These are phyloP conservation scores for Lasiosphaeria ovina DNA, from an alignment of 495 filamentous ascomycete species.

Conservation along the genomic window DNA sequence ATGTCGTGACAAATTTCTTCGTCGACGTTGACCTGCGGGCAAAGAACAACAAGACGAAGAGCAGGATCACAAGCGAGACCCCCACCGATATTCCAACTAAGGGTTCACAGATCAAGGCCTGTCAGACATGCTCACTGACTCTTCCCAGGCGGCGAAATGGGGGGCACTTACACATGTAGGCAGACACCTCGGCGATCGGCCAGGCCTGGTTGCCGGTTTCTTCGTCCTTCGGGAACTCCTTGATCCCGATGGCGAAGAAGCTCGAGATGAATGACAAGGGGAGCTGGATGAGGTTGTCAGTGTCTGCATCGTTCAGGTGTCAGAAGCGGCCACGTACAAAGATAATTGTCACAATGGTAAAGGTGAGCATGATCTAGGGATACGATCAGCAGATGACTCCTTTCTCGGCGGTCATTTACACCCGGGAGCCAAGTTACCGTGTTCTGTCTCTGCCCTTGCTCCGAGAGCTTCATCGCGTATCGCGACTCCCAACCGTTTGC, in stretches of 20 bases:
- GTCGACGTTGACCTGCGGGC: background rate
- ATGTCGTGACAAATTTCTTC: background rate
- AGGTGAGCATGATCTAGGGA: constrained; percentile 1
- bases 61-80: constrained; percentile 1
- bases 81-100: constrained; percentile 14
- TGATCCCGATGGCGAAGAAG: constrained; percentile 4
- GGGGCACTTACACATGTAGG: background rate
- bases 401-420: background rate
- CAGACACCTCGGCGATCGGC: background rate
- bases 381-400: background rate
- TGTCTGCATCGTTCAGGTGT: background rate
- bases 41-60: background rate
- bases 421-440: background rate
- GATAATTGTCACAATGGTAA: constrained; percentile 8
- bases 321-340: background rate
- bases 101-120: background rate
- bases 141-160: background rate
- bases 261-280: constrained; percentile 8
- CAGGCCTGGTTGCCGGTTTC: background rate
- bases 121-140: background rate
- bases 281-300: background rate
- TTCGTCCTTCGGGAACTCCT: constrained; percentile 3
- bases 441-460: constrained; percentile 10
- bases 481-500: constrained; percentile 8
- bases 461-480: constrained; percentile 10